These are phyloP conservation scores for Hebeloma cylindrosporum DNA, from an alignment of 768 basidiomycete species.

Conservation along the genomic window DNA sequence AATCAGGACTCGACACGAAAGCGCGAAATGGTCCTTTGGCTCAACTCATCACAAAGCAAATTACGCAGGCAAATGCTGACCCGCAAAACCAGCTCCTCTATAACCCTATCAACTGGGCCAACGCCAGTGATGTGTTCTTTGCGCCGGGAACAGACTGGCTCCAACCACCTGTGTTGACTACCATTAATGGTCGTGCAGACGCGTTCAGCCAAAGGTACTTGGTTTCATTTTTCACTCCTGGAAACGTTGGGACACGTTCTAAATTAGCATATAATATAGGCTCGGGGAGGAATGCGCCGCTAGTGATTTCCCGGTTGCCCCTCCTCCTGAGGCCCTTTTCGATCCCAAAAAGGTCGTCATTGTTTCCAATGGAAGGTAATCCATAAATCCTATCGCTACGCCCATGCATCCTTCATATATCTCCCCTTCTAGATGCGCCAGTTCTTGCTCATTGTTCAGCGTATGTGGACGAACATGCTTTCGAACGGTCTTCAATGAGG, in stretches of 20 bases:
- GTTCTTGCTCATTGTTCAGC: slow-evolving; percentile 49
- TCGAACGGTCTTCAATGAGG: not conserved
- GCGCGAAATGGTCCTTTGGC: slow-evolving; percentile 51
- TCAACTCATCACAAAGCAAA: slow-evolving; percentile 44
- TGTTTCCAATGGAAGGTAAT: slow-evolving; percentile 52
- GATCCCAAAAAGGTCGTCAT: slow-evolving; percentile 52
- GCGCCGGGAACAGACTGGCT: slow-evolving; percentile 48
- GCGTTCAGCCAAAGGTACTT: slow-evolving; percentile 51
- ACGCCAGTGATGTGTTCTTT: slow-evolving; percentile 44
- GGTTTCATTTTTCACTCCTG: too few relatives aligned
- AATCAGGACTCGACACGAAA: slow-evolving; percentile 55
- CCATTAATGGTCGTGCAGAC: slow-evolving; percentile 51
- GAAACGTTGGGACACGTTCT: too few relatives aligned
- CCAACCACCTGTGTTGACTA: slow-evolving; percentile 38
- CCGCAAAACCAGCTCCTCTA: slow-evolving; percentile 44
- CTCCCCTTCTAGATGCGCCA: slow-evolving; percentile 41
- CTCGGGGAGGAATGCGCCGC: slow-evolving; percentile 45
- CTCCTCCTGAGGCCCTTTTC: slow-evolving; percentile 50
- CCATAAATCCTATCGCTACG: not conserved
- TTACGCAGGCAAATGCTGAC: slow-evolving; percentile 43
- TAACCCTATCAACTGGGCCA: slow-evolving; percentile 50
- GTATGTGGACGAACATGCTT: slow-evolving; percentile 29
- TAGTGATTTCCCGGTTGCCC: slow-evolving; percentile 23
- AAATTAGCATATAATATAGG: slow-evolving; percentile 22
- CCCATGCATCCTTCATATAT: not conserved